Conservation (phyloP, 169 alveolate species). For the Theileria equi region DNA sequence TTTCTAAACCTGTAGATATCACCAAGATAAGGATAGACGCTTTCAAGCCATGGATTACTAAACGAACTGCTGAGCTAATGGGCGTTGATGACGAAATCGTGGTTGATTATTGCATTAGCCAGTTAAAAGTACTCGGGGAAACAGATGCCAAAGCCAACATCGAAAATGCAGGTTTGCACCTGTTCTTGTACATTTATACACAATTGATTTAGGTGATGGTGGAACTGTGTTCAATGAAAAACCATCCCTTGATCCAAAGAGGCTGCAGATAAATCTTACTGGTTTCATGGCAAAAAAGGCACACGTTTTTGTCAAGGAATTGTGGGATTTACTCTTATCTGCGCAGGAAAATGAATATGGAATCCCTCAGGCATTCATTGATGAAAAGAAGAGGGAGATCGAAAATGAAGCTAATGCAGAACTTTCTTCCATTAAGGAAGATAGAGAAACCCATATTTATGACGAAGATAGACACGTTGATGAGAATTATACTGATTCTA, state of each 20-base stretch:
- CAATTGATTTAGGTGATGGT: conserved; percentile 43
- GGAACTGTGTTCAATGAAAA: conserved; percentile 56
- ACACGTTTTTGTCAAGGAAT: conserved; percentile 51
- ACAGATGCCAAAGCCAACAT: conserved; percentile 63
- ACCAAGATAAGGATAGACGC: conserved; percentile 68
- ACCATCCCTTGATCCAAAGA: conserved; percentile 57
- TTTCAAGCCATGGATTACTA: conserved; percentile 70
- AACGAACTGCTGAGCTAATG: conserved; percentile 72
- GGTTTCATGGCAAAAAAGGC: conserved; percentile 70
- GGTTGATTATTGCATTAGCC: conserved; percentile 71
- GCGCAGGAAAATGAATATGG: conserved; percentile 64
- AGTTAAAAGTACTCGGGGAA: conserved; percentile 65
- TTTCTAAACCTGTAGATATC: conserved; percentile 63
- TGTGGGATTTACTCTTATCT: conserved; percentile 59
- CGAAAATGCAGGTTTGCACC: conserved; percentile 50
- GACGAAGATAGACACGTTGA: background rate
- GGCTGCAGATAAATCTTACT: conserved; percentile 57
- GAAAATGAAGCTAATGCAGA: conserved; percentile 10
- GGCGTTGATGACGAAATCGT: conserved; percentile 77
- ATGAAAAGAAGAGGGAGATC: conserved; percentile 46
- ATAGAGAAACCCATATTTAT: background rate
- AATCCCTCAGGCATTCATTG: conserved; percentile 56
- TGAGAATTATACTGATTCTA: too few species aligned
- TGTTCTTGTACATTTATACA: background rate
- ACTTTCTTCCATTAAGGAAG: background rate